Percentiles rank a stretch among this genome's conserved stretches.
phyloP scores from a whole-genome alignment of 2,329 filamentous ascomycete species.

The Bipolaris oryzae region DNA sequence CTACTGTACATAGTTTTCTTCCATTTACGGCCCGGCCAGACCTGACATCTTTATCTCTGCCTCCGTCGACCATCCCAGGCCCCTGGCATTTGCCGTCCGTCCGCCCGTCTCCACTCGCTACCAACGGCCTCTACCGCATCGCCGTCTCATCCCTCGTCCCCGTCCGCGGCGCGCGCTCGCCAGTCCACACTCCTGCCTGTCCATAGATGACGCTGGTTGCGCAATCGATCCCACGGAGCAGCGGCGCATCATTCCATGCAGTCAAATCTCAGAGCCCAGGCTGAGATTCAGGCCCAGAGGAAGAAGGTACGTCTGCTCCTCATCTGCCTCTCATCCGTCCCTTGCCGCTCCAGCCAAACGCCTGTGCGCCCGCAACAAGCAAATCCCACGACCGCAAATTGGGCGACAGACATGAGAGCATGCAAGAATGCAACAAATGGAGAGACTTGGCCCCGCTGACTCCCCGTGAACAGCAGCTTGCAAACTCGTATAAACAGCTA shows the following conservation, averaged over 20 bases:
- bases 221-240: constrained; percentile 34
- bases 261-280: constrained; percentile 57
- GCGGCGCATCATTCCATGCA: constrained; percentile 50
- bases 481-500: constrained; percentile 94
- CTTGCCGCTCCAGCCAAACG: not conserved
- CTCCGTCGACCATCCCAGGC: constrained; percentile 20
- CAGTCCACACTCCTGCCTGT: constrained; percentile 16
- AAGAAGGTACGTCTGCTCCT: constrained; percentile 56
- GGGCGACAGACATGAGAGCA: too few relatives aligned
- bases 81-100: constrained; percentile 34
- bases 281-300: constrained; percentile 64
- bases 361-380: constrained; percentile 13
- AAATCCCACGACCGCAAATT: constrained; percentile 6
- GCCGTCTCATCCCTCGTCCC: constrained; percentile 5
- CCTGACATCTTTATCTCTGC: constrained; percentile 13
- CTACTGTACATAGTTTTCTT: not conserved
- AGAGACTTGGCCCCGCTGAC: constrained; percentile 7
- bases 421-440: not conserved
- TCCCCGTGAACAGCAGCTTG: constrained; percentile 67
- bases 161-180: constrained; percentile 33
- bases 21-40: constrained; percentile 4
- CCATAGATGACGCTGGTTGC: constrained; percentile 46
- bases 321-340: not conserved
- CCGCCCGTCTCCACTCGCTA: constrained; percentile 16
- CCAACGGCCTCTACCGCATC: constrained; percentile 16